Evolutionary conservation across 73 alveolate genomes (phyloP), one percentile per base, ranked within the genome.

Genomic region (Paramecium sexaurelia): DNA sequence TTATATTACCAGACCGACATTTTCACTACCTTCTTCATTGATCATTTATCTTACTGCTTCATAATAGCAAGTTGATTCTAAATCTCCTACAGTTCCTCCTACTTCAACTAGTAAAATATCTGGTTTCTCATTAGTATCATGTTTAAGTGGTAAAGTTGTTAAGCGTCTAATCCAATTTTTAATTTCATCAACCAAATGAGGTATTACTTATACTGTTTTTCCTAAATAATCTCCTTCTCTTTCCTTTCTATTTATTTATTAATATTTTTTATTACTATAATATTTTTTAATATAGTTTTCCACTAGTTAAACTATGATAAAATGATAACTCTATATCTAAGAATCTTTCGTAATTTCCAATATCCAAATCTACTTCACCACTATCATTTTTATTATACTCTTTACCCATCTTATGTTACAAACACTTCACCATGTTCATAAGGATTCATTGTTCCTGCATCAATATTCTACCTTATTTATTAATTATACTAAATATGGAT

Each of bases 381-480:
- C 97, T 57, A 51, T 26, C 2, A 0, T 11, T 29, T 1, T 13
- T 19, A 32, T 26, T 55, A 20, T 56, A 55, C 0, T 6, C 5
- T 9, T 15, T 85, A 85, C 92, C 92, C 97, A 40, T 95, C 97
- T 7, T 85, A 92, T 22, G 94, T 92, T 35, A 95, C 97, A 73
- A 61, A 95, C 26, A 91, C 95, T 84, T 95, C 97, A 13, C 96
- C 97, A 73, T 95, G 97, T 71, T 95, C 97, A 55, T 67, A 92
- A 5, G 97, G 97, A 86, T 92, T 55, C 97, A 95, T 95, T 24
- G 96, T 95, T 26, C 98, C 98, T 7, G 96, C 98, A 93, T 95
- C 98, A 3, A 90, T 90, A 37, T 95, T 95, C 92, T 92, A 26
- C 17, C 0, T 35, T n/a, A 55, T 55, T 24, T 7, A 41, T 20